Evolutionary conservation across 2,329 filamentous ascomycete species (phyloP).

Genomic region (Aspergillus flavus): DNA sequence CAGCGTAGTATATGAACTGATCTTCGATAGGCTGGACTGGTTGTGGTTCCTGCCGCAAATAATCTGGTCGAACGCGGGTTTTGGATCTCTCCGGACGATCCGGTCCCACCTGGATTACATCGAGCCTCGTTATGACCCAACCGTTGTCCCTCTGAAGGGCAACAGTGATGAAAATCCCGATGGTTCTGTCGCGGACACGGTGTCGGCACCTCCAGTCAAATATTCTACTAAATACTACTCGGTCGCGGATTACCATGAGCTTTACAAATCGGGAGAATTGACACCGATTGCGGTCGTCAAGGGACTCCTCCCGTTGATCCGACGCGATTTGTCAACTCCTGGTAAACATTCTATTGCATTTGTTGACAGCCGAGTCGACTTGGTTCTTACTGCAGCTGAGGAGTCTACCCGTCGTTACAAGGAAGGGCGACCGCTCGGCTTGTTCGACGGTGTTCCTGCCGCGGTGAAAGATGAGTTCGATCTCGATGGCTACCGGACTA

Average conservation of each 20-base stretch:
- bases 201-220: background rate
- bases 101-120: constrained; percentile 51
- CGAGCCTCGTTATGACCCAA: constrained; percentile 52
- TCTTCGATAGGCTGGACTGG: constrained; percentile 50
- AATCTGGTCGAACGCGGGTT: constrained; percentile 69
- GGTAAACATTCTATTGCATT: constrained; percentile 68
- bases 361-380: constrained; percentile 60
- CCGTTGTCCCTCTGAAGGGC: constrained; percentile 36
- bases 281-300: constrained; percentile 71
- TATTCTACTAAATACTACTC: constrained; percentile 56
- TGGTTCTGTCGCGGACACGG: background rate
- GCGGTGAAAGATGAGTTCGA: constrained; percentile 76
- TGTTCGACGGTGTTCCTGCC: constrained; percentile 75
- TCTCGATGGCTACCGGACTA: constrained; percentile 66
- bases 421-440: constrained; percentile 61
- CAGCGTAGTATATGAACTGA: background rate
- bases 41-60: constrained; percentile 58
- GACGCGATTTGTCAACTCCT: constrained; percentile 53
- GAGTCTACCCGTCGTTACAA: constrained; percentile 70
- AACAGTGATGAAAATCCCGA: background rate
- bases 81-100: constrained; percentile 55
- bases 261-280: constrained; percentile 65
- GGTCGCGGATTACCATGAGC: constrained; percentile 70
- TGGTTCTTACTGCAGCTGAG: constrained; percentile 64
- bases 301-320: constrained; percentile 67